phyloP scores from a whole-genome alignment of 2,329 filamentous ascomycete species.

The Aspergillus sp. region DNA sequence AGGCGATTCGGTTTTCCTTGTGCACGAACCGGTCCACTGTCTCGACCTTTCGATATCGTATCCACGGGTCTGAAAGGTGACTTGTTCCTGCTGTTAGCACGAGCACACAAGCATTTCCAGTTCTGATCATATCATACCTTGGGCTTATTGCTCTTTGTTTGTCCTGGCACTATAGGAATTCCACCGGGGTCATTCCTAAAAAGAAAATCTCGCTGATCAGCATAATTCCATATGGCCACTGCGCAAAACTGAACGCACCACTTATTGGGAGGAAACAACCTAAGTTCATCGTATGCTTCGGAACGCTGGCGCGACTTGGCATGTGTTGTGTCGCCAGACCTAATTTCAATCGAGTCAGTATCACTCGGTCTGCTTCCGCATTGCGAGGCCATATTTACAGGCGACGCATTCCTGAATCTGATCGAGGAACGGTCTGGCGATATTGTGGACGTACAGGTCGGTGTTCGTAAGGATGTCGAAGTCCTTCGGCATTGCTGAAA shows the following conservation, averaged over 20 bases:
- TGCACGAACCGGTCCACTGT: conserved; percentile 38
- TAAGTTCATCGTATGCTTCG: conserved; percentile 23
- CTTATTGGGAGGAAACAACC: conserved; percentile 23
- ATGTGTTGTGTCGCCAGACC: conserved; percentile 18
- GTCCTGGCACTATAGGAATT: conserved; percentile 33
- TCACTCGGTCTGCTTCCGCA: neutral
- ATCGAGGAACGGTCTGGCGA: conserved; percentile 20
- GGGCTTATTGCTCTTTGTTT: conserved; percentile 24
- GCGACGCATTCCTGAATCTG: conserved; percentile 26
- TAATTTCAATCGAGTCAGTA: conserved; percentile 20
- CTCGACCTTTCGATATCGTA: conserved; percentile 29
- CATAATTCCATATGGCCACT: neutral
- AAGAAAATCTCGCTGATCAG: neutral
- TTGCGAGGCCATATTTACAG: conserved; percentile 24
- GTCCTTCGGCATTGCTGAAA: conserved; percentile 24
- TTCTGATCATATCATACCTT: neutral
- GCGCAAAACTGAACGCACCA: conserved; percentile 16
- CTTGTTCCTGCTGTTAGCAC: conserved; percentile 3
- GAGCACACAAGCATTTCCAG: neutral
- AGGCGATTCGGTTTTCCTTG: conserved; percentile 18
- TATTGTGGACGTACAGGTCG: conserved; percentile 24
- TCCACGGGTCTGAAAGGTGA: conserved; percentile 27
- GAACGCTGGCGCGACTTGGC: conserved; percentile 14
- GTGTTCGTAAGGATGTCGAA: conserved; percentile 10
- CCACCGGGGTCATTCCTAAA: conserved; percentile 20